Evolutionary conservation across 352 stramenopile genomes (phyloP), one percentile per base, ranked within the genome.

Genomic region (Phytopythium litorale): DNA sequence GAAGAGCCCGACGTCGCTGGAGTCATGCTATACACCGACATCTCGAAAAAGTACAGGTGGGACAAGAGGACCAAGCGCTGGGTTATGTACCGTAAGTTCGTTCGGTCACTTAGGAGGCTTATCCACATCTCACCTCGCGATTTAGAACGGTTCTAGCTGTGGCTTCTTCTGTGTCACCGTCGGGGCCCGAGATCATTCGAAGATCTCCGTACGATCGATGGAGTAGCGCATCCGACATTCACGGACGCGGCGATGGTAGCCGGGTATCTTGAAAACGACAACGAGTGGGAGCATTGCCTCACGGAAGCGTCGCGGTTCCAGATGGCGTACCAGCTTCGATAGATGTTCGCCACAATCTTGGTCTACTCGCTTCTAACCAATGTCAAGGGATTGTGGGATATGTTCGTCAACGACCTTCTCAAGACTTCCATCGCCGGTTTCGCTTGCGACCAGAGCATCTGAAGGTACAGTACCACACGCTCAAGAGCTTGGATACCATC

Each of bases 311-410:
- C 64, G 3, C 1, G 28, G 0, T 70, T 61, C n/a, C 37, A 65
- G 42, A 73, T 72, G 60, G 62, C 67, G 0, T 66, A n/a, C n/a
- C 68, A 75, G 28, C 57, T 79, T 12, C 65, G 67, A n/a, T 50
- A 75, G 40, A 43, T 76, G 25, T 79, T 78, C 25, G 58, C 59
- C 38, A 75, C 52, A 0, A 66, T 78, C 3, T 58, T 78, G 43
- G n/a, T 70, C 0, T 71, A 74, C 25, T 66, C 30, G 0, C 40
- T 61, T 8, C 55, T 53, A 4, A 58, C 7, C 6, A n/a, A 71
- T 28, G 11, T 59, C 0, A 21, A 42, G 9, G 58, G 11, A 1
- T n/a, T 82, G 25, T 76, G 58, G 62, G 25, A 58, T 4, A 25
- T 32, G 15, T 76, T 76, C 43, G 52, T 58, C 18, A 35, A 58